These are phyloP conservation scores for Theobroma grandiflorum DNA, from an alignment of 441 rosid genomes.

Conservation along the genomic window DNA sequence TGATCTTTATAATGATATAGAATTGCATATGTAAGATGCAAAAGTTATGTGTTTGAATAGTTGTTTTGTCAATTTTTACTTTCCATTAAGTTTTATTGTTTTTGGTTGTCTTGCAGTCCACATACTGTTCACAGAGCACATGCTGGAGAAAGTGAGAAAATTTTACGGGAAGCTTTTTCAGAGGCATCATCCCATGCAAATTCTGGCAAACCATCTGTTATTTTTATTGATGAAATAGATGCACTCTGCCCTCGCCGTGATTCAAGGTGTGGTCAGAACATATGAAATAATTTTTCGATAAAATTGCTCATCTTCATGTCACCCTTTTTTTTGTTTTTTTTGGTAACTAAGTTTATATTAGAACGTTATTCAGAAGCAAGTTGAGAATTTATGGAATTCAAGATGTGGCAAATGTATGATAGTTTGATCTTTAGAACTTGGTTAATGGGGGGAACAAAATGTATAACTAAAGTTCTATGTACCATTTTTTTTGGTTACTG, in stretches of 20 bases:
- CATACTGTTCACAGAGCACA: conserved; percentile 83
- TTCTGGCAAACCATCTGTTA: conserved; percentile 76
- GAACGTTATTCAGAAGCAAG: too few species aligned
- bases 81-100: conserved; percentile 12
- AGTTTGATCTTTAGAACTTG: too few species aligned
- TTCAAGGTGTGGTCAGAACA: conserved; percentile 55
- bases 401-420: too few species aligned
- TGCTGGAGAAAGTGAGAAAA: conserved; percentile 93
- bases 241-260: conserved; percentile 85
- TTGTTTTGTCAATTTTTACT: neutral
- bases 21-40: neutral
- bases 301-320: neutral
- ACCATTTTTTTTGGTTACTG: too few species aligned
- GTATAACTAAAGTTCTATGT: too few species aligned
- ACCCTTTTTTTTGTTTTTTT: neutral
- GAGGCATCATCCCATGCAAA: conserved; percentile 73
- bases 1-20: neutral
- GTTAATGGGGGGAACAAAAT: too few species aligned
- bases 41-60: neutral
- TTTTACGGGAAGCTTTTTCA: conserved; percentile 79
- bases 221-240: conserved; percentile 96
- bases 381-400: too few species aligned
- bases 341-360: neutral
- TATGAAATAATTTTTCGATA: neutral
- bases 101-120: conserved; percentile 55